Evolutionary conservation across 2,329 filamentous ascomycete genomes (phyloP).

Genomic region (Xylariales sp.): DNA sequence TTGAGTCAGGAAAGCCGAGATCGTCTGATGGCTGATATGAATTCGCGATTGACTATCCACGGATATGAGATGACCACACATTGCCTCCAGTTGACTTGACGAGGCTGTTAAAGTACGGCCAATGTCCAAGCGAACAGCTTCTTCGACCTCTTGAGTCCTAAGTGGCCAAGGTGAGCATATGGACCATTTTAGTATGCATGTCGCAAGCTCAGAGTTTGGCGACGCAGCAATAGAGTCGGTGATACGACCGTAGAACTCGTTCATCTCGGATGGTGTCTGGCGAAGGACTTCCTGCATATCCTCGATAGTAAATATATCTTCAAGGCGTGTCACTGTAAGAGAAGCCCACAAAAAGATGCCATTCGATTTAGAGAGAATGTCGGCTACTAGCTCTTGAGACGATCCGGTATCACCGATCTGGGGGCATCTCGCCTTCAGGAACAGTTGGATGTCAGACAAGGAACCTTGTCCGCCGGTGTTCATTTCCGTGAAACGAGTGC

Average conservation of each 20-base stretch:
- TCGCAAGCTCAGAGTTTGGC: conserved; percentile 11
- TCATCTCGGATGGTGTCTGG: conserved; percentile 20
- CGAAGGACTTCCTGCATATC: conserved; percentile 17
- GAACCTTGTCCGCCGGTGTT: conserved; percentile 3
- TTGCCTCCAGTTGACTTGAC: neutral
- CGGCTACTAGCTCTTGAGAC: conserved; percentile 12
- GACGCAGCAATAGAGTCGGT: conserved; percentile 12
- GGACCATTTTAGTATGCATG: conserved; percentile 11
- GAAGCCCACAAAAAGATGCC: conserved; percentile 23
- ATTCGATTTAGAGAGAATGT: conserved; percentile 19
- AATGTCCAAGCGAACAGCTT: conserved; percentile 8
- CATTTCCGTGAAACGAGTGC: neutral
- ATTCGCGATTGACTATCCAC: conserved; percentile 2
- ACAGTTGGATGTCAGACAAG: conserved; percentile 16
- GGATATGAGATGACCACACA: conserved; percentile 8
- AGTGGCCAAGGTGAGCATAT: conserved; percentile 5
- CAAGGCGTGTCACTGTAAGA: conserved; percentile 15
- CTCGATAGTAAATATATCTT: conserved; percentile 18
- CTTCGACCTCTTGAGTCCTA: conserved; percentile 1
- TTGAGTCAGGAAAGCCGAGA: conserved; percentile 5
- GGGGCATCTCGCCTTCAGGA: conserved; percentile 11
- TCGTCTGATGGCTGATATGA: conserved; percentile 7
- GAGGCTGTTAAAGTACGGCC: conserved; percentile 2
- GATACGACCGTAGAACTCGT: conserved; percentile 19
- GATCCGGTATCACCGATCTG: conserved; percentile 1